Percentiles rank a stretch among this genome's conserved stretches.
These are phyloP conservation scores for Plasmodium gallinaceum DNA, from an alignment of 169 alveolate species.

Conservation along the genomic window DNA sequence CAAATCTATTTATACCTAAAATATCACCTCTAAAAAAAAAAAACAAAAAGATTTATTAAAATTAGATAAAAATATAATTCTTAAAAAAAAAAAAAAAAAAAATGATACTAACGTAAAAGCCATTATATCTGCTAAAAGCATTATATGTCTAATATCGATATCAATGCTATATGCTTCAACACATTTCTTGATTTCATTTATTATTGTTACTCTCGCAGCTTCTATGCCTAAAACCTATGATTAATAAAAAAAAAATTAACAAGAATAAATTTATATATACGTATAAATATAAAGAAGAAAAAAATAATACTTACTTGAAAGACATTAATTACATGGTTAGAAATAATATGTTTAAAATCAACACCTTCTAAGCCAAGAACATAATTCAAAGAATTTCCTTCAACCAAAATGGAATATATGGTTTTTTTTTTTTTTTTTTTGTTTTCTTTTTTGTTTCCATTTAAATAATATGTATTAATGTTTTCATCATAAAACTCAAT, in stretches of 20 bases:
- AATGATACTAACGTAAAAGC: slow-evolving; percentile 92
- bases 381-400: slow-evolving; percentile 94
- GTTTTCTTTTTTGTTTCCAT: slow-evolving; percentile 25
- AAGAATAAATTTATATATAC: neutral
- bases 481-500: slow-evolving; percentile 43
- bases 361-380: slow-evolving; percentile 96
- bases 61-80: neutral
- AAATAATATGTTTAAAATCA: slow-evolving; percentile 88
- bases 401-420: slow-evolving; percentile 91
- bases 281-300: slow-evolving; percentile 16
- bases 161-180: slow-evolving; percentile 95
- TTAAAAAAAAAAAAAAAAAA: neutral
- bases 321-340: slow-evolving; percentile 96
- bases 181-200: slow-evolving; percentile 94
- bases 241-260: neutral
- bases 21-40: slow-evolving; percentile 90
- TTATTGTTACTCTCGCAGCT: slow-evolving; percentile 96
- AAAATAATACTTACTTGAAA: slow-evolving; percentile 81
- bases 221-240: slow-evolving; percentile 94
- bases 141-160: slow-evolving; percentile 96
- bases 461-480: slow-evolving; percentile 34
- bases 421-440: slow-evolving; percentile 81
- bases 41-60: slow-evolving; percentile 24
- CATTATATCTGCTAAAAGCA: slow-evolving; percentile 97
- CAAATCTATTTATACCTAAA: slow-evolving; percentile 97